A percentile compares a stretch with the other conserved stretches of the same genome.
phyloP scores from a whole-genome alignment of 2,329 filamentous ascomycete genomes.

The Neofusicoccum sp. region DNA sequence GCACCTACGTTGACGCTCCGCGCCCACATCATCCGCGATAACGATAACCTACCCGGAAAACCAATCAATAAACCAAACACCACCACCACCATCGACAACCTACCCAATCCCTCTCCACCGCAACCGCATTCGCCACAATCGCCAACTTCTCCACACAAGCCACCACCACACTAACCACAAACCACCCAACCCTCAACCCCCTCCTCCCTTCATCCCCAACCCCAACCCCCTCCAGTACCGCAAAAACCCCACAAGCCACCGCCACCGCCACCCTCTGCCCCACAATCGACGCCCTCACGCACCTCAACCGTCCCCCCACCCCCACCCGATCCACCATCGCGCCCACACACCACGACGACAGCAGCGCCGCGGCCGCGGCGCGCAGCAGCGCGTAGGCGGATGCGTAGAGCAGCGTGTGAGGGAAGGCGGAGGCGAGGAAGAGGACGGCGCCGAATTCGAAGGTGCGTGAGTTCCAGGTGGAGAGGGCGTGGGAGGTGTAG shows the following conservation, averaged over 20 bases:
- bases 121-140: constrained; percentile 65
- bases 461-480: constrained; percentile 52
- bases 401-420: constrained; percentile 63
- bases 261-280: not conserved
- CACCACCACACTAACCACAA: constrained; percentile 49
- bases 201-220: not conserved
- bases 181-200: not conserved
- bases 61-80: not conserved
- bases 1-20: constrained; percentile 31
- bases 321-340: constrained; percentile 57
- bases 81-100: not conserved
- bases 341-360: constrained; percentile 64
- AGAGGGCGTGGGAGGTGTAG: constrained; percentile 51
- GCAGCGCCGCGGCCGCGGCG: constrained; percentile 58
- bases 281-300: constrained; percentile 33
- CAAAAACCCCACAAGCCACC: not conserved
- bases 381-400: constrained; percentile 71
- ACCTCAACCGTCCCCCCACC: constrained; percentile 42
- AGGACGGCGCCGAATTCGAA: constrained; percentile 56
- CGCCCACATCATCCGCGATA: constrained; percentile 42
- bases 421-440: constrained; percentile 50
- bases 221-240: not conserved
- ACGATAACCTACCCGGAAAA: constrained; percentile 50
- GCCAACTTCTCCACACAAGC: constrained; percentile 71
- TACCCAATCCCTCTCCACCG: constrained; percentile 72